Evolutionary conservation across 2,329 filamentous ascomycete species (phyloP).

Genomic region (Uncinocarpus reesii): DNA sequence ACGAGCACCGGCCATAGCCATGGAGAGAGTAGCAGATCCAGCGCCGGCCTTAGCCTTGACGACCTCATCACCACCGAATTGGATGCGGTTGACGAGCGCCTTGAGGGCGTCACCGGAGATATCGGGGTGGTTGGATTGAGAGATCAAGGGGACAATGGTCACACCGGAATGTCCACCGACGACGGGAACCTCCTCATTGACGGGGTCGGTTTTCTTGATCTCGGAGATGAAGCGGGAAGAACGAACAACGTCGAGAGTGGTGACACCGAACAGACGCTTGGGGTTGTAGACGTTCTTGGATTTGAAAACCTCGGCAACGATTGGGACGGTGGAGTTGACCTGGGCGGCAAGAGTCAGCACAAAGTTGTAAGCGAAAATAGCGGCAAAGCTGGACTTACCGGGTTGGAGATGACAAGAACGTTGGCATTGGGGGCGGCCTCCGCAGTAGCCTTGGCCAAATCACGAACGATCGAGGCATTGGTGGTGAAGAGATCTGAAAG

Average conservation of each 20-base stretch:
- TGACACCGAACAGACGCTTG: constrained; percentile 98
- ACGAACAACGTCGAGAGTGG: constrained; percentile 96
- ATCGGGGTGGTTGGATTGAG: constrained; percentile 77
- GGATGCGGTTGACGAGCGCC: constrained; percentile 81
- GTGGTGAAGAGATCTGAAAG: constrained; percentile 91
- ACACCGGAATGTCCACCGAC: constrained; percentile 95
- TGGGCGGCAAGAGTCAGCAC: constrained; percentile 22
- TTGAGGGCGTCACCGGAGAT: constrained; percentile 65
- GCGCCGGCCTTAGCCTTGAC: constrained; percentile 98
- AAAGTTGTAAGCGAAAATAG: neutral
- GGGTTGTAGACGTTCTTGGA: constrained; percentile 92
- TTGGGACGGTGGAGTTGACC: constrained; percentile 98
- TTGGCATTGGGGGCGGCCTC: constrained; percentile 84
- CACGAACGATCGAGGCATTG: constrained; percentile 98
- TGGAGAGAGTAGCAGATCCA: constrained; percentile 93
- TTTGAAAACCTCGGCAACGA: constrained; percentile 96
- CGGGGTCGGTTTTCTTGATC: constrained; percentile 81
- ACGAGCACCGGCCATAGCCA: constrained; percentile 86
- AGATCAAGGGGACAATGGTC: constrained; percentile 96
- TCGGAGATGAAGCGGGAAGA: constrained; percentile 95
- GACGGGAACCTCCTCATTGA: constrained; percentile 88
- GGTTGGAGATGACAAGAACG: constrained; percentile 96
- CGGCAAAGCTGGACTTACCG: constrained; percentile 43
- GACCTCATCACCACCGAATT: constrained; percentile 98
- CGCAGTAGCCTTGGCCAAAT: constrained; percentile 90